Percentiles rank a stretch among this genome's conserved stretches.
phyloP scores from a whole-genome alignment of 257 asterid species.

The Galeopsis tetrahit region DNA sequence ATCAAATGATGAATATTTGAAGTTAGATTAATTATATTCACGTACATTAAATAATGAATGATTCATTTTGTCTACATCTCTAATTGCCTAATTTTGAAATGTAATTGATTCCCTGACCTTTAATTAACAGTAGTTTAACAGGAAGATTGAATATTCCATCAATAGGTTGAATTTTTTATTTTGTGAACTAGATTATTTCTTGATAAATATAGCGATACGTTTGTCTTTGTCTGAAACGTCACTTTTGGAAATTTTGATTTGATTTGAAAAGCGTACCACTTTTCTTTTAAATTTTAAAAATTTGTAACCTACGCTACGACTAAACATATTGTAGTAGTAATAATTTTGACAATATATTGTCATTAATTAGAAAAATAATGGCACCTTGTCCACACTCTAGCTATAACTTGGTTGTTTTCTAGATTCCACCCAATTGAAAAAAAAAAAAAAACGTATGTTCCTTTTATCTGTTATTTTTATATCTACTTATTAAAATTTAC shows the following conservation, averaged over 20 bases:
- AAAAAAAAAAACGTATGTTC: too few relatives aligned
- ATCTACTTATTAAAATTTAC: too few relatives aligned
- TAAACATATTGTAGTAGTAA: background rate
- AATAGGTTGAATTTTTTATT: background rate
- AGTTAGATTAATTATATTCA: background rate
- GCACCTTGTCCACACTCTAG: too few relatives aligned
- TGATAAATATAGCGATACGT: background rate
- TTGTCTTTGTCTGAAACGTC: slow-evolving; percentile 25
- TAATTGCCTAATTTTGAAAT: background rate
- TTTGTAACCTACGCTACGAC: slow-evolving; percentile 11
- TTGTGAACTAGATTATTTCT: background rate
- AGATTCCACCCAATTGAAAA: too few relatives aligned
- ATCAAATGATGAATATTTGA: background rate
- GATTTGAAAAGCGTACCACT: background rate
- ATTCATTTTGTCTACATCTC: background rate
- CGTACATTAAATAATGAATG: background rate
- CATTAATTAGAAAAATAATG: too few relatives aligned
- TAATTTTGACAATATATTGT: background rate
- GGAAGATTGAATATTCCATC: background rate
- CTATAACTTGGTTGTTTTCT: too few relatives aligned
- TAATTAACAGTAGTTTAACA: background rate
- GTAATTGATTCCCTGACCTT: background rate
- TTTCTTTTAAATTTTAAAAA: background rate
- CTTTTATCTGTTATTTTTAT: too few relatives aligned
- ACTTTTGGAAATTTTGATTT: background rate